Evolutionary conservation across 352 stramenopile genomes (phyloP).

Genomic region (Pythium apleroticum): DNA sequence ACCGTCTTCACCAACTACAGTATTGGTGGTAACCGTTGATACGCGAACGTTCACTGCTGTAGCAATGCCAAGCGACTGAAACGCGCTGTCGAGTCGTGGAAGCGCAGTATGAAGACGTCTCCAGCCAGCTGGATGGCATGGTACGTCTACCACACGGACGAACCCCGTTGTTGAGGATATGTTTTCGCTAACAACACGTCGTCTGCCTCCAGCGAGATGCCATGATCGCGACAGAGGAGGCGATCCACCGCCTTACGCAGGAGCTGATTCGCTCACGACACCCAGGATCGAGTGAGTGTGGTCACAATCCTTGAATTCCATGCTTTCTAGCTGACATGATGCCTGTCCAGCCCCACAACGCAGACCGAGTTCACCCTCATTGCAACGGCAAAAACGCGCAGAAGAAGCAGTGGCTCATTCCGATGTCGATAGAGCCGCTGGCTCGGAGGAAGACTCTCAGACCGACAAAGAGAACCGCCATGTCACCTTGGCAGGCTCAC

Average conservation of each 20-base stretch:
- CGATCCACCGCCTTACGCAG: conserved; percentile 15
- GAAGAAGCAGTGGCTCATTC: no score
- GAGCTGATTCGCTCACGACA: conserved; percentile 11
- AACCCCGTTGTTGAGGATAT: no score
- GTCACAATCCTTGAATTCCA: neutral
- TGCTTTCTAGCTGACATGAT: neutral
- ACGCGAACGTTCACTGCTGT: no score
- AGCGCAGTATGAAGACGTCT: conserved; percentile 14
- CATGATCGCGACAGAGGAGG: conserved; percentile 27
- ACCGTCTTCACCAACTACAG: no score
- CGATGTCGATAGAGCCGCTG: no score
- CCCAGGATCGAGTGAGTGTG: neutral
- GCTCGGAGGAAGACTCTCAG: no score
- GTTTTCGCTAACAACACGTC: neutral
- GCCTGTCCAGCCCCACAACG: neutral
- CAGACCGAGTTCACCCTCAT: no score
- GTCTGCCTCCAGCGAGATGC: conserved; percentile 19
- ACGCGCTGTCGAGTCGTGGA: conserved; percentile 1
- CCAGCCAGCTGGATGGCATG: conserved; percentile 20
- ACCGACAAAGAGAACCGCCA: no score
- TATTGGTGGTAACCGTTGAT: no score
- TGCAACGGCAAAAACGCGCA: no score
- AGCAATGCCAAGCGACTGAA: neutral
- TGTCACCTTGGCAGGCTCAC: no score
- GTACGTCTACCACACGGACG: no score